Evolutionary conservation across 2,329 filamentous ascomycete species (phyloP), one percentile per base, ranked within the genome.

Genomic region (Graphilbum sp.): DNA sequence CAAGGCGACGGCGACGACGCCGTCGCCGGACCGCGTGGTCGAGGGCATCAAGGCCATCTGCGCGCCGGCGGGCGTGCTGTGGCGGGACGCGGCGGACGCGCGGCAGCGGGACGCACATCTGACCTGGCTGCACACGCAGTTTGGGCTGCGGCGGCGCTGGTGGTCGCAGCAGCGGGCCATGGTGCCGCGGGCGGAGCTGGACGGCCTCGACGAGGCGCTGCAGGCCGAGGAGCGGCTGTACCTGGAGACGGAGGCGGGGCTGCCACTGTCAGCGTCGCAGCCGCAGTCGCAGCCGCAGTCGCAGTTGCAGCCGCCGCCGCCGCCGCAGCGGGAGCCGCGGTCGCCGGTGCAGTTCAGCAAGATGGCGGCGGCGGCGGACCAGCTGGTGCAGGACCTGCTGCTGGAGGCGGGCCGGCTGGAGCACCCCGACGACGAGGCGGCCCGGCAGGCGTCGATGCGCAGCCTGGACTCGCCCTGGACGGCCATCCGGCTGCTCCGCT

Each of bases 401-500:
- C 31, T 36, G 13, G 51, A 51, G 40, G 50, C 50, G 8, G 52
- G 54, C 43, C 44, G 44, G 18, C 36, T 46, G 16, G 44, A 46
- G 21, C 38, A 47, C 32, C 41, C 45, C 2, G 37, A 47, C n/a
- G 45, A 48, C 20, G 42, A 46, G 3, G 46, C 40, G 2, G 42
- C 41, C 7, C 43, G 45, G 9, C 43, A 38, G 10, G 17, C 34
- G 2, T 37, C 47, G 17, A 43, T 47, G n/a, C 36, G 45, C 23
- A 52, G 47, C 32, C 45, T 52, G 11, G 53, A 58, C 23, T 58
- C 55, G 18, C 47, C 52, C 0, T 48, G 43, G 44, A 52, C 46
- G 15, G 47, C 47, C n/a, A 52, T 57, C 9, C 47, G 49, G 5
- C 39, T 57, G 50, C 44, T 59, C 31, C 46, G 51, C 15, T 53